Base-by-base conservation (phyloP, 78 protist species). In the Dictyostelium discoideum region DNA sequence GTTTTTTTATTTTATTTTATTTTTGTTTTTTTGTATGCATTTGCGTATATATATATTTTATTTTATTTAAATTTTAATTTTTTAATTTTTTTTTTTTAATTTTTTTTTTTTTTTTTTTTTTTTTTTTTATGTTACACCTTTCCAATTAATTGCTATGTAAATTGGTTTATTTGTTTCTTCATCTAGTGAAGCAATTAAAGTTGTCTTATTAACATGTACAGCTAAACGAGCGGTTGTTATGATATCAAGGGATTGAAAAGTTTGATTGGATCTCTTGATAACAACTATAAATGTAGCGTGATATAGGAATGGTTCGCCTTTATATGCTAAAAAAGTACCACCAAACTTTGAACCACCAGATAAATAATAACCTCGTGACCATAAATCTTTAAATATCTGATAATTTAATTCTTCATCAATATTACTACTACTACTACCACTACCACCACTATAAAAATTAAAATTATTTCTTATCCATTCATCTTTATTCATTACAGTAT, bases 321-420 rank as follows among this genome's bases (percentile, higher is more conserved):
- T 90, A 39, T 96, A 96, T 32, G 85, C 95, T 60, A 96, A 78
- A 80, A 84, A 96, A 32, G 92, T 90, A 3, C 97, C 97, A 10
- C 97, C 97, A 80, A 96, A 96, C n/a, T 96, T 96, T 6, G 32
- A 29, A 20, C 96, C 97, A 14, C 82, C 67, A 22, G 96, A 86
- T 7, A 96, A 9, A 82, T 44, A 77, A 60, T 93, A 93, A 3
- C 97, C 97, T 2, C 82, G 76, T 22, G 82, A 20, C 94, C 96
- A 92, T 8, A 96, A 81, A 73, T 96, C 97, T 46, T 20, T 48
- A 42, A 86, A 96, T 13, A 96, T 94, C 14, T 14, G 5, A 29
- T 78, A 84, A 76, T 57, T 76, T 11, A 48, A 3, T 18, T 60
- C 18, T 40, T 48, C 37, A 72, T 73, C 39, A 14, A 54, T 14